Conservation (phyloP, 1,139 yeast species). For the Geotrichum carabidarum region DNA sequence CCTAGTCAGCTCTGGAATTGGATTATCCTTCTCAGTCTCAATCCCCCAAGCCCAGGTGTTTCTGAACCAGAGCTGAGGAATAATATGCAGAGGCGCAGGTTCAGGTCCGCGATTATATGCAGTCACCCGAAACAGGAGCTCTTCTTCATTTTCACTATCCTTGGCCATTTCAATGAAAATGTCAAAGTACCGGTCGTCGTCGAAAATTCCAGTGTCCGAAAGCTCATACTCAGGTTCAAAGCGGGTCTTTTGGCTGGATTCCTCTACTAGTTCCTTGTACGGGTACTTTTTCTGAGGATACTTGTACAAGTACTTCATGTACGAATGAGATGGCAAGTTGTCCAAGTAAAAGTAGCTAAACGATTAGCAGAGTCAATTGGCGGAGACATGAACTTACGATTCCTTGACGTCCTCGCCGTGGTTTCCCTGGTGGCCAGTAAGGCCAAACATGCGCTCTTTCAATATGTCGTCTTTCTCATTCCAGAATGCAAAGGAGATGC, state of each 20-base stretch:
- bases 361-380: neutral
- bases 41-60: slow-evolving; percentile 93
- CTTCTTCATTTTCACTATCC: slow-evolving; percentile 75
- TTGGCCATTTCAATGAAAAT: slow-evolving; percentile 90
- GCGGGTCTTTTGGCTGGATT: slow-evolving; percentile 62
- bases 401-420: slow-evolving; percentile 96
- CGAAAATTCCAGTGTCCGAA: slow-evolving; percentile 69
- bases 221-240: slow-evolving; percentile 66
- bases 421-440: slow-evolving; percentile 89
- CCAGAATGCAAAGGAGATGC: slow-evolving; percentile 83
- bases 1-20: slow-evolving; percentile 51
- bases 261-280: slow-evolving; percentile 66
- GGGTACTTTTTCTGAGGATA: slow-evolving; percentile 86
- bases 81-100: slow-evolving; percentile 79
- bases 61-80: slow-evolving; percentile 82
- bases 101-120: slow-evolving; percentile 82
- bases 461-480: slow-evolving; percentile 81
- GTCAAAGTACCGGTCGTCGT: slow-evolving; percentile 80
- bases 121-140: slow-evolving; percentile 74
- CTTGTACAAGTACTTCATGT: slow-evolving; percentile 88
- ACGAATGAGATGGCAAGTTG: slow-evolving; percentile 89
- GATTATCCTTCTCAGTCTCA: slow-evolving; percentile 44
- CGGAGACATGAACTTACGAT: slow-evolving; percentile 34
- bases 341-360: slow-evolving; percentile 66
- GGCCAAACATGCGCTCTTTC: slow-evolving; percentile 83